A percentile compares a stretch with the other conserved stretches of the same genome.
Evolutionary conservation across 192 early-diverging fungal genomes (phyloP).

Genomic region (Allomyces macrogynus): DNA sequence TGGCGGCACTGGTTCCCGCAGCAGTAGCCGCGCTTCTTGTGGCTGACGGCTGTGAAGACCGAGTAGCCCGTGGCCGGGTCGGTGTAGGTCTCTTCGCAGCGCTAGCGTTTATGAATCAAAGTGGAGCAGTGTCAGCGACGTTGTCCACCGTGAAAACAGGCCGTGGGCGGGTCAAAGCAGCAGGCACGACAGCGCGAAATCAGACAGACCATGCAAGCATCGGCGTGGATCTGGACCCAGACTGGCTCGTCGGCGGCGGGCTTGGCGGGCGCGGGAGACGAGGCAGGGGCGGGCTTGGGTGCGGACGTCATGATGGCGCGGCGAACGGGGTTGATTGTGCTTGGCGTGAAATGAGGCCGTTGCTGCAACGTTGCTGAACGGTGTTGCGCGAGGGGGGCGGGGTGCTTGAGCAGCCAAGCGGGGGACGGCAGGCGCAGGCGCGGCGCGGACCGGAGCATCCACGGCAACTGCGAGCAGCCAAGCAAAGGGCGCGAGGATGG

Average conservation of each 20-base stretch:
- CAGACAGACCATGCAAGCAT: background rate
- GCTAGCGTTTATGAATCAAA: conserved; percentile 6
- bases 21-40: conserved; percentile 36
- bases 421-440: no score
- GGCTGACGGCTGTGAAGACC: conserved; percentile 41
- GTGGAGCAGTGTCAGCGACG: background rate
- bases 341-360: no score
- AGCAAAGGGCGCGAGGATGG: no score
- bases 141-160: background rate
- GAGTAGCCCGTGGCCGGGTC: conserved; percentile 44
- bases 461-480: no score
- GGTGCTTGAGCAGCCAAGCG: no score
- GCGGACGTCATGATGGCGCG: no score
- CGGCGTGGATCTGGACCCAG: background rate
- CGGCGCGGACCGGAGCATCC: no score
- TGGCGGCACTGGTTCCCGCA: conserved; percentile 46
- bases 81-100: conserved; percentile 25
- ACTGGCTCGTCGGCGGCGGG: background rate
- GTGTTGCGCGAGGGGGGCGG: no score
- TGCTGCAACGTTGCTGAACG: no score
- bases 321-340: no score
- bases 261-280: background rate
- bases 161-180: background rate
- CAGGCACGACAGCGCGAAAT: no score
- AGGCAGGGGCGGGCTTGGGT: background rate